Evolutionary conservation across 768 basidiomycete genomes (phyloP), one percentile per base, ranked within the genome.

Genomic region (Phaffia tasmanica): DNA sequence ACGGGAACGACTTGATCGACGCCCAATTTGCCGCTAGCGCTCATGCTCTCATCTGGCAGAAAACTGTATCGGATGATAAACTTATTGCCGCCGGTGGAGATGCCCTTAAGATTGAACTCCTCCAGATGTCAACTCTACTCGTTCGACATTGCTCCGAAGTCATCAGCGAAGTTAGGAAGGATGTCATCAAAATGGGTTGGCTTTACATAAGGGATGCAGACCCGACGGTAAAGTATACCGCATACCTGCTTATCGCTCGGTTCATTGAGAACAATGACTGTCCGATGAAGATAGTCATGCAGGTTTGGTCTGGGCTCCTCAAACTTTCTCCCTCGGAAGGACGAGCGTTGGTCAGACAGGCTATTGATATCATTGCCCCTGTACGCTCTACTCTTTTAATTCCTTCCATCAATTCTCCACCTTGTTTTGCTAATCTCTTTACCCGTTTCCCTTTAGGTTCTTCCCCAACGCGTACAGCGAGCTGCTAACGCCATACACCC

Each of bases 131-230:
- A 6, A 90, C 87, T 0, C 80, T 90, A 46, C 81, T 99, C 68
- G 86, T 98, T 4, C 87, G 93, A 68, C 81, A 86, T 72, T 92
- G 89, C 70, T 82, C 85, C 1, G 78, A 83, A n/a, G 76, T 89
- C n/a, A 80, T 95, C 53, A 84, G 83, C 67, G 86, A 89, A 55
- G 83, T 83, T 48, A 84, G 87, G 76, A 97, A 92, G 75, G 89
- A 93, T 68, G 85, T 98, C 71, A 92, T 97, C 78, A 88, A 87
- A 75, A 87, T 87, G 65, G 89, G 90, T 23, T 97, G 91, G 91
- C 83, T 86, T 72, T 88, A 86, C 72, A 88, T 93, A 71, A 82
- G 81, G 7, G 61, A 85, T 63, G 89, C 94, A 51, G 95, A 98
- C 74, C 82, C 86, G 6, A 84, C 92, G 23, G 89, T 95, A 72